Percentiles rank a stretch among this genome's conserved stretches.
Evolutionary conservation across 768 basidiomycete genomes (phyloP).

Genomic region (Rhizopogon rudus): DNA sequence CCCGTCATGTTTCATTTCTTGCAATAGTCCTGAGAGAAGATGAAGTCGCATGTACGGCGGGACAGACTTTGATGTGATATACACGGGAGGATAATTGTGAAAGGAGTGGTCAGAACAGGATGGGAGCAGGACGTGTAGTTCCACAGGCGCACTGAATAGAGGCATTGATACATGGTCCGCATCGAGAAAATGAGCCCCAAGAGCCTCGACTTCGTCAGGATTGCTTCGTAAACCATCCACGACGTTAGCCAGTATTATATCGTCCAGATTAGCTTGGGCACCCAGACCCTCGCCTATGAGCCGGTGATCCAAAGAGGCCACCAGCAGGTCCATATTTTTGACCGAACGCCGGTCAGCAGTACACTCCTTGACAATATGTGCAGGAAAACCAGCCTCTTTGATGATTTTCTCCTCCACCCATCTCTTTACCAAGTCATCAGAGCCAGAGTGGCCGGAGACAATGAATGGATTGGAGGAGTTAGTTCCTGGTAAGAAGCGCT

Average conservation of each 20-base stretch:
- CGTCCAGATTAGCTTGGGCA: conserved; percentile 28
- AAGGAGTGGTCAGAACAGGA: conserved; percentile 38
- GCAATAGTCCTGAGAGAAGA: conserved; percentile 64
- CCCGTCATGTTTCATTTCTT: conserved; percentile 44
- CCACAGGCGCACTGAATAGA: conserved; percentile 57
- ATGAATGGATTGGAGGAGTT: conserved; percentile 71
- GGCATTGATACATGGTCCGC: conserved; percentile 52
- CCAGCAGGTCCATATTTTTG: conserved; percentile 49
- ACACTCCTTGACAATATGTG: conserved; percentile 59
- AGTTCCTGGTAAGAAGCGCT: conserved; percentile 56
- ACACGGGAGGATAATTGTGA: conserved; percentile 61
- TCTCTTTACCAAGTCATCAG: conserved; percentile 58
- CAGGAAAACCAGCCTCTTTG: conserved; percentile 83
- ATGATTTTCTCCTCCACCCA: conserved; percentile 80
- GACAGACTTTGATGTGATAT: conserved; percentile 60
- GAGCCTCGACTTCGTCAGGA: conserved; percentile 45
- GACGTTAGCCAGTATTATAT: conserved; percentile 10
- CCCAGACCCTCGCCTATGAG: conserved; percentile 43
- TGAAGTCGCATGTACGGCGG: conserved; percentile 83
- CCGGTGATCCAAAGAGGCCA: conserved; percentile 48
- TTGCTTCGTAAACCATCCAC: conserved; percentile 10
- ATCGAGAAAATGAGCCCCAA: conserved; percentile 48
- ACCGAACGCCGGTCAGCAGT: conserved; percentile 31
- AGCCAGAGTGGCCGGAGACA: conserved; percentile 57
- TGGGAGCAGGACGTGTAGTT: conserved; percentile 62